Evolutionary conservation across 441 rosid genomes (phyloP).

Genomic region (Euphorbia celastroides): DNA sequence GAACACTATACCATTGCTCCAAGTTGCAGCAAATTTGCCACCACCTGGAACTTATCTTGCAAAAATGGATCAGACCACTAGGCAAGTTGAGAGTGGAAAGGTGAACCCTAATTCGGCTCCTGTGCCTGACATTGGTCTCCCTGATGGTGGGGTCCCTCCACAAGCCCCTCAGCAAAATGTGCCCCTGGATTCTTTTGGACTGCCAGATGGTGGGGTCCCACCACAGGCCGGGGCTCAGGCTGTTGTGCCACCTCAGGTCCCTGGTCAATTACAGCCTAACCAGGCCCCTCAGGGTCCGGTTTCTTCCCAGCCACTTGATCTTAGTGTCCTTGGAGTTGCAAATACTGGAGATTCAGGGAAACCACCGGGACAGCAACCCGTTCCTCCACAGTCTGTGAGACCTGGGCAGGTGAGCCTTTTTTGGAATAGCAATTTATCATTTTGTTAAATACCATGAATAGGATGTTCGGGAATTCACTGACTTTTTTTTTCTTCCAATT

Average conservation of each 20-base stretch:
- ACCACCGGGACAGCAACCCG: constrained; percentile 38
- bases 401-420: constrained; percentile 81
- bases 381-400: constrained; percentile 67
- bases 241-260: constrained; percentile 34
- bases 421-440: not conserved
- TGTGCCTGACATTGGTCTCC: constrained; percentile 54
- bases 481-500: not conserved
- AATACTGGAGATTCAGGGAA: constrained; percentile 61
- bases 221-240: constrained; percentile 51
- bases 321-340: constrained; percentile 80
- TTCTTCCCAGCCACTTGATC: constrained; percentile 85
- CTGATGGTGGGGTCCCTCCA: constrained; percentile 77
- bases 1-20: constrained; percentile 81
- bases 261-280: constrained; percentile 40
- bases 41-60: constrained; percentile 87
- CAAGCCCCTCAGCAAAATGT: constrained; percentile 44
- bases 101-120: constrained; percentile 38
- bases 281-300: constrained; percentile 41
- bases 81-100: constrained; percentile 37
- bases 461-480: constrained; percentile 3
- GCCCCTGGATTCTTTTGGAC: constrained; percentile 52
- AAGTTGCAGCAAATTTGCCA: constrained; percentile 76
- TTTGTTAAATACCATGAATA: not conserved
- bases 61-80: constrained; percentile 62
- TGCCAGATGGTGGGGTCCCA: constrained; percentile 88